phyloP scores from a whole-genome alignment of 495 filamentous ascomycete genomes.

The Penicillium bialowiezense region DNA sequence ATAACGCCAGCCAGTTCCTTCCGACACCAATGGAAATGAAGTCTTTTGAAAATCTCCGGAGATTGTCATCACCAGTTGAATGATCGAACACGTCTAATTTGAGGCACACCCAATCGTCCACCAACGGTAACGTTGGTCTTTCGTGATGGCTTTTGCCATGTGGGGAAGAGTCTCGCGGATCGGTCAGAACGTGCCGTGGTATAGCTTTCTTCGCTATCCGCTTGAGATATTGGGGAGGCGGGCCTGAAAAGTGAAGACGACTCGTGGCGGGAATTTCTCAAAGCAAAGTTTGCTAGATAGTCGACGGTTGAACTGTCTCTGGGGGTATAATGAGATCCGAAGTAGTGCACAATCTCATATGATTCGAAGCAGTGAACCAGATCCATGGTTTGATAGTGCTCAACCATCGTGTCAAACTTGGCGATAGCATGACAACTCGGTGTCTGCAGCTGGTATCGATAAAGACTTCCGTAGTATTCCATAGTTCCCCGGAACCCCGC shows the following conservation, averaged over 20 bases:
- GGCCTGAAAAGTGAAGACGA: background rate
- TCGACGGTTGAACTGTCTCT: background rate
- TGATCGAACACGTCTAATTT: background rate
- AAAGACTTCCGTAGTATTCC: background rate
- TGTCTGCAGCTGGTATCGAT: background rate
- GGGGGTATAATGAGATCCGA: slow-evolving; percentile 3
- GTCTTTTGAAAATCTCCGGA: background rate
- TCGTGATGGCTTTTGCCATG: background rate
- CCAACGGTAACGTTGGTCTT: background rate
- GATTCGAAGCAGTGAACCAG: background rate
- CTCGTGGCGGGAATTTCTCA: background rate
- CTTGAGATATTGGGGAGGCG: background rate
- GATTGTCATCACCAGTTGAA: background rate
- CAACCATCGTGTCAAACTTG: background rate
- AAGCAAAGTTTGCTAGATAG: slow-evolving; percentile 1
- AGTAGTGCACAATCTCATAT: slow-evolving; percentile 1
- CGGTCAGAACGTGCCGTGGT: background rate
- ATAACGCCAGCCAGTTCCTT: background rate
- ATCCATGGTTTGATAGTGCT: background rate
- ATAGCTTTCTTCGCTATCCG: background rate
- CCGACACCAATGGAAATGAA: background rate
- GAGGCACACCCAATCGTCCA: background rate
- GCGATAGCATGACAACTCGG: slow-evolving; percentile 1
- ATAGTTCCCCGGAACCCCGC: slow-evolving; percentile 1
- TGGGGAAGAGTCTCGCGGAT: background rate